These are phyloP conservation scores for Gracilariopsis chorda DNA, from an alignment of 23 red algal species.

Conservation along the genomic window DNA sequence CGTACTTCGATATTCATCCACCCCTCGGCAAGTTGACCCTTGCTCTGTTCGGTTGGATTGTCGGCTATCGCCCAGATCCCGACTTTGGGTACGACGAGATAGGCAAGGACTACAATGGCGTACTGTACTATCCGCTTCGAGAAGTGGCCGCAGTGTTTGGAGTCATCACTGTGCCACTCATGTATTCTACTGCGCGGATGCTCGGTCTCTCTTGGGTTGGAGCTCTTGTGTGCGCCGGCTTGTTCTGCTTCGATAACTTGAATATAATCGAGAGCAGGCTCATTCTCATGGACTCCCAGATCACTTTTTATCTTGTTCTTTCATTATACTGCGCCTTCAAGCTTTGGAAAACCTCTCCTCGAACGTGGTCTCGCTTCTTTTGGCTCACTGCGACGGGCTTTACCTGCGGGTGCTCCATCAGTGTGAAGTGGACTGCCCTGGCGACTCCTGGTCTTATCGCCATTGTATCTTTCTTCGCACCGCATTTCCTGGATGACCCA, in stretches of 20 bases:
- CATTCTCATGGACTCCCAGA: conserved; percentile 90
- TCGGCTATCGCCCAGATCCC: conserved; percentile 61
- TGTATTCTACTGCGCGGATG: conserved; percentile 76
- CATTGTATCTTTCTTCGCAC: conserved; percentile 85
- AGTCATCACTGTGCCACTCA: conserved; percentile 74
- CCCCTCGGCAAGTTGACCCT: conserved; percentile 97
- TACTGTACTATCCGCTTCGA: conserved; percentile 78
- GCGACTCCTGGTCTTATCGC: conserved; percentile 85
- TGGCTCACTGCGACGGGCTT: conserved; percentile 81
- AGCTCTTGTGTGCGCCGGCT: conserved; percentile 52
- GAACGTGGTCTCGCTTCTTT: conserved; percentile 46
- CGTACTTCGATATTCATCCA: conserved; percentile 99
- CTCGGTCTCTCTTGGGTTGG: conserved; percentile 60
- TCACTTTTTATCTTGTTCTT: conserved; percentile 85
- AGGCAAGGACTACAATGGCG: conserved; percentile 65
- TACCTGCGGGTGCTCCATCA: conserved; percentile 68
- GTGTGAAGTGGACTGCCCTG: conserved; percentile 94
- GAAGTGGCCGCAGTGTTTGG: conserved; percentile 84
- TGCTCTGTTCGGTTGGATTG: conserved; percentile 49
- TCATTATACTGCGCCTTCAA: conserved; percentile 74
- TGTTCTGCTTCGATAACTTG: conserved; percentile 79
- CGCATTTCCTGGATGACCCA: conserved; percentile 54
- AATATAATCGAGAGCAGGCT: conserved; percentile 88
- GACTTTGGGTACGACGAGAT: conserved; percentile 82
- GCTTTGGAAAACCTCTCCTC: conserved; percentile 69